Evolutionary conservation across 441 rosid genomes (phyloP).

Genomic region (Euphorbia celastroides): DNA sequence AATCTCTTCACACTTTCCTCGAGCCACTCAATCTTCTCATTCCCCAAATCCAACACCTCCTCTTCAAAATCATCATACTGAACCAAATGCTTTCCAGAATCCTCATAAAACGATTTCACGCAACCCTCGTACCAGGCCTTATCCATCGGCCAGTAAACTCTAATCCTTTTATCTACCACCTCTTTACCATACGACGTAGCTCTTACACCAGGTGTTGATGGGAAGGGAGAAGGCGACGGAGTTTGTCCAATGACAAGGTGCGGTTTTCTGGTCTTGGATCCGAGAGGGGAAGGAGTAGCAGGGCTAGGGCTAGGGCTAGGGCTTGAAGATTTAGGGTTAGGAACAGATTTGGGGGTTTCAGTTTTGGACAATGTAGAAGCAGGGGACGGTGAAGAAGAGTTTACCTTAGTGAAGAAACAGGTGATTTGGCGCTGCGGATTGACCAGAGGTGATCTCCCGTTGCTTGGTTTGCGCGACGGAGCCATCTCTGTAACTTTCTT

Average conservation of each 20-base stretch:
- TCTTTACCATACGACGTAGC: slow-evolving; percentile 41
- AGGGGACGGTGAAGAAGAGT: slow-evolving; percentile 38
- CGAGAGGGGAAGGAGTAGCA: slow-evolving; percentile 64
- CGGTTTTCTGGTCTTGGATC: slow-evolving; percentile 49
- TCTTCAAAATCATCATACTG: slow-evolving; percentile 82
- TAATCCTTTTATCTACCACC: slow-evolving; percentile 58
- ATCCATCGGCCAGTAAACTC: slow-evolving; percentile 97
- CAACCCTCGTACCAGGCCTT: slow-evolving; percentile 78
- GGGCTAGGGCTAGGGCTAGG: slow-evolving; percentile 43
- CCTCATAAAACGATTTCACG: slow-evolving; percentile 27
- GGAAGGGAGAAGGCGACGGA: slow-evolving; percentile 34
- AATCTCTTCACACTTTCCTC: slow-evolving; percentile 35
- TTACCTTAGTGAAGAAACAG: slow-evolving; percentile 50
- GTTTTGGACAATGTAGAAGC: slow-evolving; percentile 22
- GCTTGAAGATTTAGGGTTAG: slow-evolving; percentile 31
- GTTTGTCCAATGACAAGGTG: slow-evolving; percentile 57
- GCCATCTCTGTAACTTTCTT: slow-evolving; percentile 40
- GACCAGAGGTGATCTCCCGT: slow-evolving; percentile 73
- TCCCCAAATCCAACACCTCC: slow-evolving; percentile 76
- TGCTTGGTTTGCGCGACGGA: slow-evolving; percentile 59
- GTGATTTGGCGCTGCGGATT: slow-evolving; percentile 82
- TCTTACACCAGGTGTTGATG: slow-evolving; percentile 22
- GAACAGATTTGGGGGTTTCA: slow-evolving; percentile 26
- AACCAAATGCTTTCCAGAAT: slow-evolving; percentile 59
- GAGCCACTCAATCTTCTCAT: slow-evolving; percentile 86